Percentiles rank a stretch among this genome's conserved stretches.
Conservation (phyloP, 2,329 filamentous ascomycete genomes). For the Nothophoma quercina region DNA sequence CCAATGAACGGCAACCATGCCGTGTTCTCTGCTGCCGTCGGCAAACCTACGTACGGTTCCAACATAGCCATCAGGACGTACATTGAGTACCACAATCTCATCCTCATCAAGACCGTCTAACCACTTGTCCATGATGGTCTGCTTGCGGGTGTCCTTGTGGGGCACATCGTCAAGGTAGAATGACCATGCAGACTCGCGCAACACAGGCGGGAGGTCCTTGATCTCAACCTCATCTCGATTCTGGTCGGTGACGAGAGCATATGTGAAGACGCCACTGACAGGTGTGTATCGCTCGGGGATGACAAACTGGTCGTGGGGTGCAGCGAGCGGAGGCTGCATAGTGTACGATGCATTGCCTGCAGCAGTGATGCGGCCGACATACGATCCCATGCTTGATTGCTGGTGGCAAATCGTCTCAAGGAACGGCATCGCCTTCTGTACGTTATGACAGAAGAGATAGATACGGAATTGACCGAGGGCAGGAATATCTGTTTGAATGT, state of each 20-base stretch:
- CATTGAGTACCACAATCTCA: constrained; percentile 70
- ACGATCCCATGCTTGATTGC: constrained; percentile 60
- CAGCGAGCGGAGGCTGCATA: constrained; percentile 63
- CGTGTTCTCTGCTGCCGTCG: constrained; percentile 38
- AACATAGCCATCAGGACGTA: constrained; percentile 77
- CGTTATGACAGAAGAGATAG: constrained; percentile 73
- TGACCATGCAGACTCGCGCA: constrained; percentile 73
- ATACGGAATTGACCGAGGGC: constrained; percentile 79
- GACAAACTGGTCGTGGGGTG: constrained; percentile 70
- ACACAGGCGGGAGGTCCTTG: constrained; percentile 66
- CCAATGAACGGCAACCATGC: constrained; percentile 52
- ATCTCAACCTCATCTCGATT: constrained; percentile 71
- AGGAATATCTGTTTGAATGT: constrained; percentile 79
- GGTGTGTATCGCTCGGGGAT: constrained; percentile 73
- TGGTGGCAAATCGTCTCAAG: constrained; percentile 66
- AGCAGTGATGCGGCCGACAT: constrained; percentile 67
- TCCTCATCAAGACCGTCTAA: constrained; percentile 64
- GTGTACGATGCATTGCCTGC: constrained; percentile 69
- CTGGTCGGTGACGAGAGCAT: constrained; percentile 68
- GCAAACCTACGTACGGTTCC: constrained; percentile 64
- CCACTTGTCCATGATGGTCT: constrained; percentile 72
- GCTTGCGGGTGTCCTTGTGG: constrained; percentile 60
- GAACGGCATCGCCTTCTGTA: constrained; percentile 64
- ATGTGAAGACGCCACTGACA: constrained; percentile 74
- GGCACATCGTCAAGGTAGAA: constrained; percentile 74